A percentile compares a stretch with the other conserved stretches of the same genome.
These are phyloP conservation scores for Kodamaea leandrae DNA, from an alignment of 805 yeast species.

Conservation along the genomic window DNA sequence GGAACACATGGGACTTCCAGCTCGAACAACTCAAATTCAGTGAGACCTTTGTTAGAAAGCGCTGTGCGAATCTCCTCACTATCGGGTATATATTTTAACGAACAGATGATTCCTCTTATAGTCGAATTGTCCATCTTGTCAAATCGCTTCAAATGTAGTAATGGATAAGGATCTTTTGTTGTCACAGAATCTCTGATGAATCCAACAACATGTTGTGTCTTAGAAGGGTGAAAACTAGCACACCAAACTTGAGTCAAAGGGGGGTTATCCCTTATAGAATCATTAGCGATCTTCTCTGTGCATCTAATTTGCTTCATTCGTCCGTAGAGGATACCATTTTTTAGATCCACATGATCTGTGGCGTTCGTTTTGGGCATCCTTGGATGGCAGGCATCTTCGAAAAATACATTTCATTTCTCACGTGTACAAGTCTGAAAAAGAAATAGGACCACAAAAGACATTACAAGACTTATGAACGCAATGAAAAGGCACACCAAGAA, in stretches of 20 bases:
- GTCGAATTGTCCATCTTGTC: conserved; percentile 27
- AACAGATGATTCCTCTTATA: conserved; percentile 48
- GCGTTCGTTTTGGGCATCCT: conserved; percentile 3
- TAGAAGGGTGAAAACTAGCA: conserved; percentile 41
- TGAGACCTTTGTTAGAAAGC: conserved; percentile 11
- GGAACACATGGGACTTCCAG: conserved; percentile 53
- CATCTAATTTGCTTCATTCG: conserved; percentile 46
- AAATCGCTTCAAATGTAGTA: conserved; percentile 55
- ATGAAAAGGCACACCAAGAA: too few species aligned
- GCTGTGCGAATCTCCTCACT: conserved; percentile 19
- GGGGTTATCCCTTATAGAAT: conserved; percentile 19
- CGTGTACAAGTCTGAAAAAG: too few species aligned
- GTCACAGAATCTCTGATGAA: conserved; percentile 27
- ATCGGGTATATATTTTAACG: conserved; percentile 29
- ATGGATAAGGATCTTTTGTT: conserved; percentile 24
- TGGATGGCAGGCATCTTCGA: too few species aligned
- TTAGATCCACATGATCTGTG: conserved; percentile 41
- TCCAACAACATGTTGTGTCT: conserved; percentile 26
- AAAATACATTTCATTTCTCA: too few species aligned
- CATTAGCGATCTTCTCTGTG: conserved; percentile 14
- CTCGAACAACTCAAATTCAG: conserved; percentile 13
- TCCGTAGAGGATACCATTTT: conserved; percentile 43
- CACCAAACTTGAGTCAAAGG: conserved; percentile 44
- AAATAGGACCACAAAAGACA: too few species aligned
- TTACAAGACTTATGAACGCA: too few species aligned